Conservation (phyloP, 345 rosid species). For the Hibiscus tridactylites region DNA sequence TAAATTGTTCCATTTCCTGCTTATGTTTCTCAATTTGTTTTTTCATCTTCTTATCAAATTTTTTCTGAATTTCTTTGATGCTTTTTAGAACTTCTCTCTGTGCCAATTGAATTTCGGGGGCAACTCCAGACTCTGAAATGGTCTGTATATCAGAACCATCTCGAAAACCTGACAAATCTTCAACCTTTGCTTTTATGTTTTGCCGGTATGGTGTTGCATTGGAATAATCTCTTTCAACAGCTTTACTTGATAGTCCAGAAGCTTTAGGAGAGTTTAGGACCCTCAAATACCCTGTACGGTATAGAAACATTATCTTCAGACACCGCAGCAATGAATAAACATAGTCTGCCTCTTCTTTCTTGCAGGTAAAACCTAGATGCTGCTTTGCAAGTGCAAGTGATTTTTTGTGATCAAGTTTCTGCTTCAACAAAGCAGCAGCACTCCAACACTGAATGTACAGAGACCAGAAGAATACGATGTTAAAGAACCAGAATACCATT, state of each 20-base stretch:
- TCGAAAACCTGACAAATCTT: conserved; percentile 18
- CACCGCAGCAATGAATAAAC: conserved; percentile 46
- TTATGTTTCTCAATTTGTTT: conserved; percentile 37
- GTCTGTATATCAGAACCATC: conserved; percentile 26
- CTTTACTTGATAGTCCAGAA: conserved; percentile 20
- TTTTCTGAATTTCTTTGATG: conserved; percentile 37
- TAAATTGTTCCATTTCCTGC: conserved; percentile 31
- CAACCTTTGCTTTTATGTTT: conserved; percentile 18
- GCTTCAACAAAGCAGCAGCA: conserved; percentile 61
- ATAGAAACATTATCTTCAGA: conserved; percentile 53
- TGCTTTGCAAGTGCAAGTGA: conserved; percentile 61
- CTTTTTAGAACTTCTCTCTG: conserved; percentile 40
- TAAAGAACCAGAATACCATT: not conserved
- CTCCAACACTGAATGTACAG: conserved; percentile 66
- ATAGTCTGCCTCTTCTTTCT: conserved; percentile 51
- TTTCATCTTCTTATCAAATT: conserved; percentile 36
- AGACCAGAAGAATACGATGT: not conserved
- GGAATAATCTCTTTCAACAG: conserved; percentile 15
- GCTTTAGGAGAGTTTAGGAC: conserved; percentile 18
- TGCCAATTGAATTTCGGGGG: conserved; percentile 17
- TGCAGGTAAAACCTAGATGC: conserved; percentile 56
- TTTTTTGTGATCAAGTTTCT: conserved; percentile 51
- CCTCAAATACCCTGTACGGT: conserved; percentile 21
- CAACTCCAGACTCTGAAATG: conserved; percentile 18
- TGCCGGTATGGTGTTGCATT: conserved; percentile 4